Percentiles rank a stretch among this genome's conserved stretches.
Conservation (phyloP, 2,329 filamentous ascomycete genomes). For the Gremmenia infestans region DNA sequence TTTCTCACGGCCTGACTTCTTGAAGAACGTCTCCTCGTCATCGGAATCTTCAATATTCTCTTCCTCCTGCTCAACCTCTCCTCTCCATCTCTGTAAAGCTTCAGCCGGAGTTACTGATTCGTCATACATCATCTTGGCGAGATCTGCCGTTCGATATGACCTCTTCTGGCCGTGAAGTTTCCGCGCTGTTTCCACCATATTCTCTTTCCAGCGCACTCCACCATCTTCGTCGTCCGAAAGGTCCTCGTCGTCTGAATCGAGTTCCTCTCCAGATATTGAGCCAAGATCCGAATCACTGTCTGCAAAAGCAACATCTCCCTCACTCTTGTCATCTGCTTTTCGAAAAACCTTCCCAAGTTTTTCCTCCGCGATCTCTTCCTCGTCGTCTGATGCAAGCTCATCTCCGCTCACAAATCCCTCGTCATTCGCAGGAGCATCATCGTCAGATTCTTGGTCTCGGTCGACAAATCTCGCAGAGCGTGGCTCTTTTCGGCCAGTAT, state of each 20-base stretch:
- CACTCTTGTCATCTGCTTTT: conserved; percentile 47
- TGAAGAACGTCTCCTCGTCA: conserved; percentile 59
- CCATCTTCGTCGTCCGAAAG: conserved; percentile 65
- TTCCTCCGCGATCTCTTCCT: conserved; percentile 53
- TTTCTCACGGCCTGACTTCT: conserved; percentile 56
- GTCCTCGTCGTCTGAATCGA: conserved; percentile 40
- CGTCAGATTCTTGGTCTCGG: conserved; percentile 52
- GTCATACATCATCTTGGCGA: conserved; percentile 87
- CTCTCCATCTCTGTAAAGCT: conserved; percentile 75
- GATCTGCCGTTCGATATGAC: conserved; percentile 72
- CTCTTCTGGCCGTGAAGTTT: conserved; percentile 64
- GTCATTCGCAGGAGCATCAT: conserved; percentile 53
- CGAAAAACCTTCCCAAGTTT: conserved; percentile 59
- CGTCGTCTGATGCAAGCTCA: conserved; percentile 42
- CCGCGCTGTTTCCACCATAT: conserved; percentile 70
- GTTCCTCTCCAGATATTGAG: conserved; percentile 63
- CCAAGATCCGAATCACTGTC: conserved; percentile 97
- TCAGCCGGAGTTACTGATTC: conserved; percentile 68
- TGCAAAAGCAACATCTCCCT: conserved; percentile 80
- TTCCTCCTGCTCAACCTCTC: conserved; percentile 56
- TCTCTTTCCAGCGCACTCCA: conserved; percentile 79
- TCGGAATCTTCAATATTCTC: conserved; percentile 54
- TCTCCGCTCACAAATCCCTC: conserved; percentile 34
- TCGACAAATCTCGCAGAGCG: conserved; percentile 54
- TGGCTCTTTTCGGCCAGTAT: conserved; percentile 56